A percentile compares a stretch with the other conserved stretches of the same genome.
phyloP scores from a whole-genome alignment of 345 rosid genomes.

The Syzygium aromaticum region DNA sequence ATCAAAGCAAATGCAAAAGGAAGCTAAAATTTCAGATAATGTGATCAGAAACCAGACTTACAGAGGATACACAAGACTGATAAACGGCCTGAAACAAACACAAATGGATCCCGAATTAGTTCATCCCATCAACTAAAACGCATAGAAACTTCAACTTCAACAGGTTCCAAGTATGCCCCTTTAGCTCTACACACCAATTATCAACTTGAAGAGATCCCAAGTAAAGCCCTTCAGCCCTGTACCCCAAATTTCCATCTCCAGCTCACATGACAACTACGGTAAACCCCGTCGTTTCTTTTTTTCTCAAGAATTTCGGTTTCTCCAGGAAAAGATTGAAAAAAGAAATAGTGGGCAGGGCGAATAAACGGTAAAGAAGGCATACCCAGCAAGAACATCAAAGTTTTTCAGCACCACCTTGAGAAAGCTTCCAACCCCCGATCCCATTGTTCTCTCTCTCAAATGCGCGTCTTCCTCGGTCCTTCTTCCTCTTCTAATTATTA shows the following conservation, averaged over 20 bases:
- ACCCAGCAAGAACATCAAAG: constrained; percentile 96
- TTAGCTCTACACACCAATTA: neutral
- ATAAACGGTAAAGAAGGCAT: neutral
- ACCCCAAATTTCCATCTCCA: neutral
- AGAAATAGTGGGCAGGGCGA: neutral
- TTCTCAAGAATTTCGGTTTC: neutral
- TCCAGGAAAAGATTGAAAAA: neutral
- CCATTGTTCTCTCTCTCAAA: constrained; percentile 25
- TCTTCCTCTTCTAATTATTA: neutral
- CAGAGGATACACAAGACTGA: constrained; percentile 92
- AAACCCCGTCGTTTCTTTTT: neutral
- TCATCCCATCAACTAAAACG: neutral
- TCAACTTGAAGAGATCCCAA: neutral
- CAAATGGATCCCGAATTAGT: neutral
- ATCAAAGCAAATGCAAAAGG: neutral
- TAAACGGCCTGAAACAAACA: constrained; percentile 61
- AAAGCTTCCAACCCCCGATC: constrained; percentile 63
- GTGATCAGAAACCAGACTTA: constrained; percentile 27
- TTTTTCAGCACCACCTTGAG: constrained; percentile 60
- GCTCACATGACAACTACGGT: neutral
- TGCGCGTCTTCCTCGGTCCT: neutral
- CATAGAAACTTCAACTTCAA: neutral
- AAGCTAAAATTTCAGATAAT: neutral
- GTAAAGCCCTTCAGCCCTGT: neutral
- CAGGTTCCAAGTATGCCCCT: neutral